Evolutionary conservation across 495 filamentous ascomycete species (phyloP).

Genomic region (Penicillium turbatum): DNA sequence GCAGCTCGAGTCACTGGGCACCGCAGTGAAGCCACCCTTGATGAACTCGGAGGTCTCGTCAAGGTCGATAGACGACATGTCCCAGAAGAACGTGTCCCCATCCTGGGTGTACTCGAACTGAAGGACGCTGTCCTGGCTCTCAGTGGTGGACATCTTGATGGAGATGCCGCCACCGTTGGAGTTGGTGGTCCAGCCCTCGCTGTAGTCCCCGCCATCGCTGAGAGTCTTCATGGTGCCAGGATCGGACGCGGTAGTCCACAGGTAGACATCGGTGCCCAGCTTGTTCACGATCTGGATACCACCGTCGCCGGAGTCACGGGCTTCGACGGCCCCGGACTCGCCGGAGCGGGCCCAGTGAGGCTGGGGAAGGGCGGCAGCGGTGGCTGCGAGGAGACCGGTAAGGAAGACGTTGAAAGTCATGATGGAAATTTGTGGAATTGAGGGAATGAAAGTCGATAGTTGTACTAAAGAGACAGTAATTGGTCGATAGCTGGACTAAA

Average conservation of each 20-base stretch:
- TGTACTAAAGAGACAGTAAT: neutral
- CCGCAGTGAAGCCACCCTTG: slow-evolving; percentile 18
- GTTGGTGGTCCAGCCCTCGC: slow-evolving; percentile 36
- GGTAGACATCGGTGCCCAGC: slow-evolving; percentile 36
- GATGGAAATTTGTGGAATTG: slow-evolving; percentile 4
- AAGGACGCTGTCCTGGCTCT: slow-evolving; percentile 35
- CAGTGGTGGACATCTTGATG: slow-evolving; percentile 42
- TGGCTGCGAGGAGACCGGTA: slow-evolving; percentile 22
- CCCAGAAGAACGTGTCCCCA: slow-evolving; percentile 25
- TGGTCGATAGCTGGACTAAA: slow-evolving; percentile 4
- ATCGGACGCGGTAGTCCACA: slow-evolving; percentile 39
- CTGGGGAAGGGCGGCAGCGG: slow-evolving; percentile 20
- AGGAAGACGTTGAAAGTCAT: slow-evolving; percentile 21
- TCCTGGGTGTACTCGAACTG: slow-evolving; percentile 34
- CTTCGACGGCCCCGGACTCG: slow-evolving; percentile 8
- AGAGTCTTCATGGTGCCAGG: slow-evolving; percentile 39
- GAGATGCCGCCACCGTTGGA: slow-evolving; percentile 43
- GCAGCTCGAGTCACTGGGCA: slow-evolving; percentile 25
- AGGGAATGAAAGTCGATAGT: slow-evolving; percentile 2
- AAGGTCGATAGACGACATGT: slow-evolving; percentile 35
- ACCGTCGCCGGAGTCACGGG: slow-evolving; percentile 15
- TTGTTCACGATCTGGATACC: slow-evolving; percentile 35
- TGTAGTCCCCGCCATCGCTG: slow-evolving; percentile 31
- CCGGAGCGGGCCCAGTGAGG: slow-evolving; percentile 5
- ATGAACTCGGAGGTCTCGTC: slow-evolving; percentile 20